phyloP scores from a whole-genome alignment of 176 grass and related monocot species.

The Cocos nucifera region DNA sequence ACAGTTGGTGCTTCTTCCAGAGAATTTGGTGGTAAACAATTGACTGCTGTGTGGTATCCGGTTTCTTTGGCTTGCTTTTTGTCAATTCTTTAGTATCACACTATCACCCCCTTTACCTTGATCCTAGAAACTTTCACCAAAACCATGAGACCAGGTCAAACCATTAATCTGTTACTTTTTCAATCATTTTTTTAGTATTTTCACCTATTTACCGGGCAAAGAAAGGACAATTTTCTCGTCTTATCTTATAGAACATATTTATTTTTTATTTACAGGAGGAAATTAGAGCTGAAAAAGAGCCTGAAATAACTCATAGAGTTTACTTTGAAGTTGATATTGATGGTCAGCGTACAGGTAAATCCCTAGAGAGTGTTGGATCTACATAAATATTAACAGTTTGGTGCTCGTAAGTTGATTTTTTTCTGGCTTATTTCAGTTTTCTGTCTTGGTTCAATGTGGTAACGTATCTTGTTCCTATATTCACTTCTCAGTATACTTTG shows the following conservation, averaged over 20 bases:
- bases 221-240: background rate
- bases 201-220: background rate
- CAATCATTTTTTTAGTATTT: background rate
- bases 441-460: no score
- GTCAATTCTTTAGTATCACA: no score
- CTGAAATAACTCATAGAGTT: slow-evolving; percentile 69
- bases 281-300: slow-evolving; percentile 42
- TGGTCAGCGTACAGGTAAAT: slow-evolving; percentile 76
- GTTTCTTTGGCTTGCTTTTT: no score
- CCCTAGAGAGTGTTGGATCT: background rate
- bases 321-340: slow-evolving; percentile 88
- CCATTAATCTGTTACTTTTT: no score
- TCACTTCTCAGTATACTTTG: no score
- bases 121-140: no score
- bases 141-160: no score
- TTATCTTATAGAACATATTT: background rate
- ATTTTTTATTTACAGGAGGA: slow-evolving; percentile 31
- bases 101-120: no score
- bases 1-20: no score
- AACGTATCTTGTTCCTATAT: no score
- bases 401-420: slow-evolving; percentile 2
- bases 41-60: no score
- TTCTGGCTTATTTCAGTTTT: slow-evolving; percentile 1
- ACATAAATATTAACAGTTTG: background rate
- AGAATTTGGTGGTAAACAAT: no score